phyloP scores from a whole-genome alignment of 768 basidiomycete genomes.

The Auricularia heimuer region DNA sequence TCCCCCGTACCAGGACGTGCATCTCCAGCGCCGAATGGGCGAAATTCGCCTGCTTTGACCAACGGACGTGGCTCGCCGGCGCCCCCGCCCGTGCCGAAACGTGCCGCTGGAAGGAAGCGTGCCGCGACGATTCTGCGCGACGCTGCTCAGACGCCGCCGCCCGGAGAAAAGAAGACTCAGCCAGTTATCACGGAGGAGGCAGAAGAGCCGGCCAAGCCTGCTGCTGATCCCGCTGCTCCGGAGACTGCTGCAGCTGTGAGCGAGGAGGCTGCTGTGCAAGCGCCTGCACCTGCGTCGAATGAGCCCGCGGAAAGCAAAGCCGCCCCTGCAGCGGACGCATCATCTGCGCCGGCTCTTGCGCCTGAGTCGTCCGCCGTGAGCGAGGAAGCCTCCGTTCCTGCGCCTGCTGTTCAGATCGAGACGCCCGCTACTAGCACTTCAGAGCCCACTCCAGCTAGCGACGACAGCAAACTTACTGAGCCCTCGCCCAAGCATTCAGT shows the following conservation, averaged over 20 bases:
- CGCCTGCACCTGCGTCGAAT: too few relatives aligned
- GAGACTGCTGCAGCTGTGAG: too few relatives aligned
- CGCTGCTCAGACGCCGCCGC: background rate
- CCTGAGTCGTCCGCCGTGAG: too few relatives aligned
- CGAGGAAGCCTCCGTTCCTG: too few relatives aligned
- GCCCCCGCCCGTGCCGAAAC: slow-evolving; percentile 17
- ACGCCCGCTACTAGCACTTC: too few relatives aligned
- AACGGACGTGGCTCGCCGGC: slow-evolving; percentile 5
- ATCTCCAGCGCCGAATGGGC: background rate
- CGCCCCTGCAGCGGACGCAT: too few relatives aligned
- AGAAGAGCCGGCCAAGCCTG: background rate
- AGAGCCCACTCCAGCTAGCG: too few relatives aligned
- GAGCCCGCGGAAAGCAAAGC: too few relatives aligned
- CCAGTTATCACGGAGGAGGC: slow-evolving; percentile 1
- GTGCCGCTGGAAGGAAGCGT: slow-evolving; percentile 14
- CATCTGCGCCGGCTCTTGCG: too few relatives aligned
- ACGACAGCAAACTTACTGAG: background rate
- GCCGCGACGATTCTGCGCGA: slow-evolving; percentile 3
- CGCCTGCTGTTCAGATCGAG: too few relatives aligned
- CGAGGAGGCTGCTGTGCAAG: too few relatives aligned
- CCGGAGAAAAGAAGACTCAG: background rate
- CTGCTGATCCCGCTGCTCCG: too few relatives aligned
- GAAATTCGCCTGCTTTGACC: background rate
- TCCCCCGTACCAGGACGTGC: background rate
- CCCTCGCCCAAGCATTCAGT: background rate